phyloP scores from a whole-genome alignment of 257 asterid species.

The Perilla frutescens region DNA sequence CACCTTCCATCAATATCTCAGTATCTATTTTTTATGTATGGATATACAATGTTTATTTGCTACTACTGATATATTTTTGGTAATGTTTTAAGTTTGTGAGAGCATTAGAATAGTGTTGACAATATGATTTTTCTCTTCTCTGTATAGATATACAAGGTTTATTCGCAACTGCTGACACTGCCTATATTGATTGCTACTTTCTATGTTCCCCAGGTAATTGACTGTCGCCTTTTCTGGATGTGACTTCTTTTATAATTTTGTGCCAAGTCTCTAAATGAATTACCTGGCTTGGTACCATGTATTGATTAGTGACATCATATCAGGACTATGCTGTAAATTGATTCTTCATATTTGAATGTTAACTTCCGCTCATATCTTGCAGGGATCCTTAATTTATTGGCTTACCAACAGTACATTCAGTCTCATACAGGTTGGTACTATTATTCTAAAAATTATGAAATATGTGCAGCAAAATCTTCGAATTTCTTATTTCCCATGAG shows the following conservation, averaged over 20 bases:
- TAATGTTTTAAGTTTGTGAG: slow-evolving; percentile 11
- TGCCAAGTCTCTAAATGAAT: background rate
- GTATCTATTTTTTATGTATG: background rate
- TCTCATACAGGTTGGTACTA: slow-evolving; percentile 67
- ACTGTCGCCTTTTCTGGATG: slow-evolving; percentile 15
- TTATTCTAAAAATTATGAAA: slow-evolving; percentile 4
- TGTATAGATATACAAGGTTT: slow-evolving; percentile 66
- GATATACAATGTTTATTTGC: background rate
- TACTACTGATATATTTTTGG: background rate
- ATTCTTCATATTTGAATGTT: slow-evolving; percentile 23
- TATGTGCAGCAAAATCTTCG: slow-evolving; percentile 22
- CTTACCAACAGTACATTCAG: slow-evolving; percentile 74
- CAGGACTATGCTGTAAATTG: slow-evolving; percentile 4
- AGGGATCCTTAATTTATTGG: slow-evolving; percentile 94
- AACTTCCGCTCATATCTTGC: slow-evolving; percentile 45
- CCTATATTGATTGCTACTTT: slow-evolving; percentile 69
- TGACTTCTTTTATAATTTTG: slow-evolving; percentile 9
- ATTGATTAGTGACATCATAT: background rate
- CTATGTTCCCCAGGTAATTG: slow-evolving; percentile 77
- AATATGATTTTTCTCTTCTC: slow-evolving; percentile 22
- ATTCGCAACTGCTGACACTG: slow-evolving; percentile 75
- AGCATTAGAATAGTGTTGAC: slow-evolving; percentile 31
- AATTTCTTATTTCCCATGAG: slow-evolving; percentile 13
- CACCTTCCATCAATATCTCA: background rate
- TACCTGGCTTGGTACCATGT: background rate